phyloP scores from a whole-genome alignment of 257 asterid species.

The Asclepias syriaca region DNA sequence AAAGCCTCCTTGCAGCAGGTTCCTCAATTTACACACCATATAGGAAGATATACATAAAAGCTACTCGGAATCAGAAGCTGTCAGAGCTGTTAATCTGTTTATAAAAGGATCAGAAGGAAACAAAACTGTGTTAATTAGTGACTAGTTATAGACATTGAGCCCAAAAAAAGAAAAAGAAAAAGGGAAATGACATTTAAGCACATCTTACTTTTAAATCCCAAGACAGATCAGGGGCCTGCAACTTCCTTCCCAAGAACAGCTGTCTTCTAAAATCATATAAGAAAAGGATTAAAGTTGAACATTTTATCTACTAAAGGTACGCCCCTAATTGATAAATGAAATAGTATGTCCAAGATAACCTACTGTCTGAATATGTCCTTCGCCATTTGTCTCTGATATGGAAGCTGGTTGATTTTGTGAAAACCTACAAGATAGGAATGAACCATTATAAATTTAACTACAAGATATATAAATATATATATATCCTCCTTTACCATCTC shows the following conservation, averaged over 20 bases:
- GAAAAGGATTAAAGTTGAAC: not conserved
- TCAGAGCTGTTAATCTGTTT: slow-evolving; percentile 20
- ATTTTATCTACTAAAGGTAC: not conserved
- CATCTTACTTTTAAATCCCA: slow-evolving; percentile 17
- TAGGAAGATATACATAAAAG: not conserved
- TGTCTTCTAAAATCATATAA: slow-evolving; percentile 19
- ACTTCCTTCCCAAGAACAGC: slow-evolving; percentile 20
- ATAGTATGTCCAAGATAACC: not conserved
- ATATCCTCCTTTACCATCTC: not conserved
- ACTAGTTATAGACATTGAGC: not conserved
- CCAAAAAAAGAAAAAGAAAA: not conserved
- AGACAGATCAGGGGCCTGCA: slow-evolving; percentile 23
- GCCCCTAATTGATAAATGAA: not conserved
- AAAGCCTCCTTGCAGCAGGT: not conserved
- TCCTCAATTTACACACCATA: slow-evolving; percentile 7
- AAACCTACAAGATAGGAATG: slow-evolving; percentile 28
- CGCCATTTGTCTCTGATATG: slow-evolving; percentile 14
- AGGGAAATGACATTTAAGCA: no score
- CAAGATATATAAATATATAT: not conserved
- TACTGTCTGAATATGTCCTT: slow-evolving; percentile 21
- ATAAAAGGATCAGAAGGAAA: not conserved
- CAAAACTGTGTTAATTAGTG: not conserved
- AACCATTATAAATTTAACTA: not conserved
- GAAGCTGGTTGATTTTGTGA: slow-evolving; percentile 32
- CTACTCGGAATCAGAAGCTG: slow-evolving; percentile 12